Base-by-base conservation (phyloP, 1,284 basidiomycete species). In the Trametes polyzona region DNA sequence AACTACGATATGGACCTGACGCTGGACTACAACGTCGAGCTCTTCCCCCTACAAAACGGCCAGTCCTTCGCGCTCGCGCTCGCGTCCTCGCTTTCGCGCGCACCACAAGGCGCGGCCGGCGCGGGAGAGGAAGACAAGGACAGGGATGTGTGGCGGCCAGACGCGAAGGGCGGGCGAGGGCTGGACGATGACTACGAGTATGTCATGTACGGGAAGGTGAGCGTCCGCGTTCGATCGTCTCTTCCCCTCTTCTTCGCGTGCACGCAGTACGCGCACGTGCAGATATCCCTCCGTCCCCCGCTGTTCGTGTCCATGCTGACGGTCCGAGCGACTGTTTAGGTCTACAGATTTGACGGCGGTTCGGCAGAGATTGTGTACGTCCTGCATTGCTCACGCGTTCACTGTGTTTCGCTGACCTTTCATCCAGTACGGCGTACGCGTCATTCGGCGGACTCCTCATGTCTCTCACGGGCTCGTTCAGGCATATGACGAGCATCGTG, bases 141-240 rank as follows among this genome's bases (percentile, higher is more conserved):
- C 62, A 76, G 82, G 52, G 83, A 92, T 69, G 83, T 92, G 47
- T 95, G 95, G 93, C 77, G 95, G 72, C 92, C 94, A 70, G 90
- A 94, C 76, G 85, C 92, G 51, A 93, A 92, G 74, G 90, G 93
- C 4, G 82, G 86, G 64, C 80, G 89, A 69, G 96, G 96, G 0
- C 73, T 99, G 29, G 96, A 98, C 62, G 93, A 95, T 59, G 96
- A 98, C 66, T 99, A 95, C 69, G 96, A 98, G 71, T 99, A 99
- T 78, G 96, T 99, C 63, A 98, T 98, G 96, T 95, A 94, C 72
- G 96, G 96, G 41, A 98, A 97, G 86, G 93, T 95, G 65, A 65
- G 86, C 17, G 11, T 52, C 17, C 32, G 24, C 5, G 33, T 21
- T 17, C 19, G 1, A 10, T 14, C 27, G 9, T 19, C 14, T 12